Base-by-base conservation (phyloP, 2,329 filamentous ascomycete genomes). In the Pseudogymnoascus sp. region DNA sequence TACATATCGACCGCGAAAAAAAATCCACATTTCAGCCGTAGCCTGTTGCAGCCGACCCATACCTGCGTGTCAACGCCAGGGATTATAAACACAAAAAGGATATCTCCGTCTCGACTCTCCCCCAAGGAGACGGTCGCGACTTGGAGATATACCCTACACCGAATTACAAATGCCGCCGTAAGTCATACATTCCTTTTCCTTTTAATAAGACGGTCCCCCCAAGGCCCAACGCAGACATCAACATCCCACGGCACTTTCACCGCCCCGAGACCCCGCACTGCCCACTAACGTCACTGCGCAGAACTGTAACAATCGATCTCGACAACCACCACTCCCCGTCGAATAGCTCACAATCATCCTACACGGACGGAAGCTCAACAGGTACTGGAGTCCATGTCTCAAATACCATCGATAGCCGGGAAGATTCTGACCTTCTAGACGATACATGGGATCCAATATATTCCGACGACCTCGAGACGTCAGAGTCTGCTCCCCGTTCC, bases 401-500 rank as follows among this genome's bases (percentile, higher is more conserved):
- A 69, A 70, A 31, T 68, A 66, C 62, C 66, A 72, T 71, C n/a
- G 72, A 66, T 37, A 75, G 74, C 66, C 70, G 74, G 28, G 75
- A 77, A 63, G 73, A 75, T 67, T 72, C 74, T 67, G 73, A 79
- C 63, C 73, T 74, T 65, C 65, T 67, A 67, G 70, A 70, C 65
- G 70, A 69, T 33, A 69, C 62, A 53, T 74, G 70, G 74, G 70
- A 72, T 59, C 61, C 60, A 50, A 72, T 77, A 14, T 74, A 77
- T 59, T 76, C 77, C 66, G 80, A 79, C 70, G 82, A 82, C 37
- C 69, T 85, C 66, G 79, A 82, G 2, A 83, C 83, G 12, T 80
- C 79, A 35, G 84, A 87, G 70, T 86, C 84, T 6, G 84, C 83
- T 16, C 86, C 84, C 40, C 67, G 69, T 62, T 68, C 69, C 37